Percentiles rank a stretch among this genome's conserved stretches.
phyloP scores from a whole-genome alignment of 2,329 filamentous ascomycete genomes.

The Hypoxylon sp. region DNA sequence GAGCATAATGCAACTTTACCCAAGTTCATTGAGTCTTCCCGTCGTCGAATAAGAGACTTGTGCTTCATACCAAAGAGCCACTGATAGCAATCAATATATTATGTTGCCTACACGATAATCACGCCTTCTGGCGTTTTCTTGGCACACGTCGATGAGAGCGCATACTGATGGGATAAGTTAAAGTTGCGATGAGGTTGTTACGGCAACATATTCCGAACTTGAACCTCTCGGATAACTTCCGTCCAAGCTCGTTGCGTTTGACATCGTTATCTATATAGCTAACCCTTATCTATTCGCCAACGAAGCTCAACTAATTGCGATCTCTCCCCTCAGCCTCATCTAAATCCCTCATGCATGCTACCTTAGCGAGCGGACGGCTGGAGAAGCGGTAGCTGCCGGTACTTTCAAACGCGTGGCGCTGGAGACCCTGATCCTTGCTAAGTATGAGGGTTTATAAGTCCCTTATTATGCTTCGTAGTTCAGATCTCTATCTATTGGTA shows the following conservation, averaged over 20 bases:
- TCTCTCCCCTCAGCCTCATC: conserved; percentile 27
- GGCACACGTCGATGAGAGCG: background rate
- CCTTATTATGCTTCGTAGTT: background rate
- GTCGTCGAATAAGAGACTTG: background rate
- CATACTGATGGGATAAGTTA: background rate
- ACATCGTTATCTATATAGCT: background rate
- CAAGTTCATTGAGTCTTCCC: background rate
- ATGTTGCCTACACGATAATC: background rate
- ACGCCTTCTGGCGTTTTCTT: background rate
- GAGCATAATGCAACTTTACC: conserved; percentile 15
- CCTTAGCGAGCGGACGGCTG: conserved; percentile 7
- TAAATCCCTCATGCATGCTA: conserved; percentile 27
- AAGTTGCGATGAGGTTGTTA: conserved; percentile 3
- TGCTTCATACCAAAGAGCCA: background rate
- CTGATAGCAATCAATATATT: conserved; percentile 11
- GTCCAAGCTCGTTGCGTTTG: background rate
- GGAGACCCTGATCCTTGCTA: conserved; percentile 10
- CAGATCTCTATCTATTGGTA: background rate
- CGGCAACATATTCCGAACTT: conserved; percentile 1
- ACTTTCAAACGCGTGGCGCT: conserved; percentile 1
- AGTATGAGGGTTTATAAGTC: conserved; percentile 1
- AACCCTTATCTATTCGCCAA: conserved; percentile 9
- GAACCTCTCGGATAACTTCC: conserved; percentile 10
- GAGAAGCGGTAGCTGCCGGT: background rate
- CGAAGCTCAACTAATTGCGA: conserved; percentile 1